Base-by-base conservation (phyloP, 169 alveolate genomes). In the Cyclospora cayetanensis region DNA sequence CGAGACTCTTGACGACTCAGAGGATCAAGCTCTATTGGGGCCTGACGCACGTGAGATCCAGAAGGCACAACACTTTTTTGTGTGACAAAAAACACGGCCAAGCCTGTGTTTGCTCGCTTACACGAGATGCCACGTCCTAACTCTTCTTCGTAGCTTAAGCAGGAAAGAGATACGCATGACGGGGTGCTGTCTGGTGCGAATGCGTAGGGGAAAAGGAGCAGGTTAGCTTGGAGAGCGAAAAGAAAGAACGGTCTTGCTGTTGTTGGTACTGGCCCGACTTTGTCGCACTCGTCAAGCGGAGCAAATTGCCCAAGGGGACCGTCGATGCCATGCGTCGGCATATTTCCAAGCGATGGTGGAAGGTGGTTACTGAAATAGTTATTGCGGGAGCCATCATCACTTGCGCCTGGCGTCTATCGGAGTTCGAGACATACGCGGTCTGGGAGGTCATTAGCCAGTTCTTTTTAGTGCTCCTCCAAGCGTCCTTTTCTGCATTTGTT, bases 211-310 rank as follows among this genome's bases (percentile, higher is more conserved):
- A n/a, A n/a, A n/a, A n/a, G n/a, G n/a, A n/a, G n/a, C n/a, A n/a
- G n/a, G n/a, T n/a, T n/a, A n/a, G n/a, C n/a, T n/a, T n/a, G n/a
- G n/a, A n/a, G n/a, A n/a, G n/a, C n/a, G n/a, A n/a, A n/a, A n/a
- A n/a, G n/a, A n/a, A n/a, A n/a, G n/a, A n/a, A n/a, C n/a, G 92
- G 27, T 41, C 85, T 1, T 86, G 92, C 92, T 86, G 85, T 86
- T 86, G 92, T 3, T 86, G 79, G 65, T 86, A 86, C 55, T 52
- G 83, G 74, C 86, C 92, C 3, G 79, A 43, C 2, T 34, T 39
- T 4, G 84, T 72, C n/a, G 84, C 9, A 4, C 41, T 15, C 12
- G n/a, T 72, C 7, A 39, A 72, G 2, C 18, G 55, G 1, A 25
- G 84, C 37, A 15, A 60, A 22, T 9, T 72, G 22, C 84, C 84